Base-by-base conservation (phyloP, 192 early-diverging fungal genomes). In the Globomyces pollinis-pini region DNA sequence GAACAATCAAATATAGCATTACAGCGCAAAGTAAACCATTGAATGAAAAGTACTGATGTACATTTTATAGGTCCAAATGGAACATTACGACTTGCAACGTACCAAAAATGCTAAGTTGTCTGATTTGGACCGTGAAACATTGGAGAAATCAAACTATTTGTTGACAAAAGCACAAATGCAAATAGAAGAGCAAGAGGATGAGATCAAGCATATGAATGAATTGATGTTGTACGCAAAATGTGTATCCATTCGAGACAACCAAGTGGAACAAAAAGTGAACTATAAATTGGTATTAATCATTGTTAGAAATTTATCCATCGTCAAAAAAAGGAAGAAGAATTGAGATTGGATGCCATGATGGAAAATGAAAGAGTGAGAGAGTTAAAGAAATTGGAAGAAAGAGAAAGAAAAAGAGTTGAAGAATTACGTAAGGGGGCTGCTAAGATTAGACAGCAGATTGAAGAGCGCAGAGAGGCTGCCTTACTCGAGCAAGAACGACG, bases 181-280 rank as follows among this genome's bases (percentile, higher is more conserved):
- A 62, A 66, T 82, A 9, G 81, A 83, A 52, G 79, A 83, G 57
- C 76, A 83, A 60, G 81, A 83, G 57, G 81, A 83, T 59, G 81
- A 83, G 30, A 82, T 83, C 60, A 83, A 83, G 62, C 78, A 80
- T 57, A 65, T 83, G 63, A 83, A 83, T 55, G 81, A 83, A 52
- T 58, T 83, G 35, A 83, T 83, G 73, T 57, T 83, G 29, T 83
- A 83, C 52, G 81, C 79, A 6, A 83, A 83, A 50, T 83, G 81
- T 64, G 81, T 81, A 18, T 71, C 79, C 12, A 83, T 83, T 49
- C 60, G 81, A 36, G 81, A 83, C 36, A 49, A 39, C 26, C 81
- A 83, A 54, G 75, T 83, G 1, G 74, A 82, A 26, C 76, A 83
- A 59, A 81, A 81, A 69, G 76, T 76, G 34, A 36, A 30, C 32